Evolutionary conservation across 768 basidiomycete genomes (phyloP), one percentile per base, ranked within the genome.

Genomic region (Boletus tylopilopsis): DNA sequence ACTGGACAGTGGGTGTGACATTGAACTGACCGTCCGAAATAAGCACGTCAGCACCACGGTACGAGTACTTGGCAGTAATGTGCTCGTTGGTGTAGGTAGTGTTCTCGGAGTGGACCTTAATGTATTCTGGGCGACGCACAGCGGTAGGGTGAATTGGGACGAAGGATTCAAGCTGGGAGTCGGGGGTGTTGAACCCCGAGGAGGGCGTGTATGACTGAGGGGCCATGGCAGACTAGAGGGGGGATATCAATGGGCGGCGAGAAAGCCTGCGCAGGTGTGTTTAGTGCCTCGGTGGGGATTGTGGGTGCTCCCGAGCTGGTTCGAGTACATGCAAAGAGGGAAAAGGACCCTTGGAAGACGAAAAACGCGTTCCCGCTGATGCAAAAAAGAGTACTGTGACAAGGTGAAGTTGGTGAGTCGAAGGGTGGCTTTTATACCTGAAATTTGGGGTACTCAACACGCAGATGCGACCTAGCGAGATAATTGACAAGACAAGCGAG

Each of bases 261-360:
- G 67, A 64, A 85, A 80, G 57, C 83, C 81, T 59, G 88, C 80
- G 66, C 74, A 73, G 59, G 86, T 82, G 78, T 94, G 93, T 68
- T 89, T 93, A 63, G 65, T 69, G 76, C 93, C 93, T 83, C 90
- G 79, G 76, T 88, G 80, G 62, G 80, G 78, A 75, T 94, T 94
- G 76, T 94, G 92, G 59, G 82, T 75, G 71, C 86, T 88, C 72
- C 86, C 84, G 60, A 94, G 87, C 70, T 86, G 85, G 88, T 94
- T 94, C 57, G 88, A 90, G 89, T 85, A 95, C 92, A 94, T 94
- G 81, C 87, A 90, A 76, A 60, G 66, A 63, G 64, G 72, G 74
- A 68, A 75, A 67, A 53, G 43, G 8, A 58, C 67, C 56, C 63
- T 51, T 51, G 46, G 57, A 46, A 50, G 49, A 53, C 34, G 52